phyloP scores from a whole-genome alignment of 306 rosid genomes.

The Malus sieversii region DNA sequence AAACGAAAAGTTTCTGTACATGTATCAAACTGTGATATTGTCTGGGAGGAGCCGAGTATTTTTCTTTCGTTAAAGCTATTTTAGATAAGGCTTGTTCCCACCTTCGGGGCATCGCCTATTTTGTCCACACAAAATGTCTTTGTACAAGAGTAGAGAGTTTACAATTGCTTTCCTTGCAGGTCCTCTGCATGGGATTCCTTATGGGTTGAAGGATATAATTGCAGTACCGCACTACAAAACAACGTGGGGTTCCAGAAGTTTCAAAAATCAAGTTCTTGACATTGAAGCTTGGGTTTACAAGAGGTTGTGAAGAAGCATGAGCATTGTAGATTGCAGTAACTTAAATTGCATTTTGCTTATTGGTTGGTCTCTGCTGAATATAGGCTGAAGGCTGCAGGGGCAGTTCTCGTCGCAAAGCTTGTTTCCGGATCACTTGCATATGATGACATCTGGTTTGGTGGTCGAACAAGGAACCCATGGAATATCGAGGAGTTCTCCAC shows the following conservation, averaged over 20 bases:
- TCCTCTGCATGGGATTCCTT: constrained; percentile 90
- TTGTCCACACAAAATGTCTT: too few relatives aligned
- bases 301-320: constrained; percentile 28
- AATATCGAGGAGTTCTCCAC: constrained; percentile 77
- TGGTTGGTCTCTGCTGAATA: neutral
- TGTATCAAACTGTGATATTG: neutral
- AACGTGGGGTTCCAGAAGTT: constrained; percentile 78
- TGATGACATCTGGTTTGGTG: constrained; percentile 90
- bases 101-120: neutral
- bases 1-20: too few relatives aligned
- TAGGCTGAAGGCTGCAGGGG: constrained; percentile 66
- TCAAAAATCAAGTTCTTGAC: constrained; percentile 64
- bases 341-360: neutral
- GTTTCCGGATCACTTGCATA: constrained; percentile 75
- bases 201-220: constrained; percentile 86
- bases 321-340: neutral
- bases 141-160: too few relatives aligned
- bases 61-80: too few relatives aligned
- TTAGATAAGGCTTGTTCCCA: neutral
- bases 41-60: too few relatives aligned
- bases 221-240: constrained; percentile 68
- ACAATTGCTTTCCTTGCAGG: constrained; percentile 30
- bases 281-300: constrained; percentile 82
- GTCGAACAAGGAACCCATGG: constrained; percentile 93
- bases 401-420: constrained; percentile 81